These are phyloP conservation scores for Jaltomata sinuosa DNA, from an alignment of 257 asterid genomes.

Conservation along the genomic window DNA sequence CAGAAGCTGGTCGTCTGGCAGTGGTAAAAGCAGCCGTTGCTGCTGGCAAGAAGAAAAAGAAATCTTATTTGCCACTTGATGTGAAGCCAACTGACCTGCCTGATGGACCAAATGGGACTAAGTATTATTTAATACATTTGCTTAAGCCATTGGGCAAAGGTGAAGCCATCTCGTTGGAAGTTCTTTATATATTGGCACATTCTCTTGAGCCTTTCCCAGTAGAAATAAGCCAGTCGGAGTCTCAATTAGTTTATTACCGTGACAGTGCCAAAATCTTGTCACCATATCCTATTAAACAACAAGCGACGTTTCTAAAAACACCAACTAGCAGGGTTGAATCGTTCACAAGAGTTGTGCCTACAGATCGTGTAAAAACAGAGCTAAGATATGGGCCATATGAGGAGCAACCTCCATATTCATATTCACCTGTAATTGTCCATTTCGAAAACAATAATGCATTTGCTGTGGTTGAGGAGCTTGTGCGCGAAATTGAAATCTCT, in stretches of 20 bases:
- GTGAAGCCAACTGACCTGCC: conserved; percentile 44
- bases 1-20: conserved; percentile 67
- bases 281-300: conserved; percentile 68
- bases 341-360: conserved; percentile 75
- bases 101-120: conserved; percentile 72
- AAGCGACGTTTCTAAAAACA: conserved; percentile 66
- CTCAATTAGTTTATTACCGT: conserved; percentile 90
- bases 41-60: conserved; percentile 81
- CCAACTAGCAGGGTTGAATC: conserved; percentile 80
- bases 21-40: conserved; percentile 63
- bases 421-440: conserved; percentile 63
- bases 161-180: conserved; percentile 60
- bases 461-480: conserved; percentile 98
- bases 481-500: conserved; percentile 94
- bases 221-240: conserved; percentile 84
- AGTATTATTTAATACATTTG: conserved; percentile 50
- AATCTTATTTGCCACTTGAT: conserved; percentile 56
- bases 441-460: conserved; percentile 86
- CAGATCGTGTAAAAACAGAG: conserved; percentile 58
- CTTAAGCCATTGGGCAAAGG: conserved; percentile 51
- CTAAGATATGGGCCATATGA: conserved; percentile 85
- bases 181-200: conserved; percentile 64
- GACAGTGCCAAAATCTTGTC: conserved; percentile 84
- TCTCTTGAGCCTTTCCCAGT: conserved; percentile 89
- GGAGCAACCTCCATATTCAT: conserved; percentile 50